A percentile compares a stretch with the other conserved stretches of the same genome.
phyloP scores from a whole-genome alignment of 768 basidiomycete species.

The Clitopilus passeckerianus region DNA sequence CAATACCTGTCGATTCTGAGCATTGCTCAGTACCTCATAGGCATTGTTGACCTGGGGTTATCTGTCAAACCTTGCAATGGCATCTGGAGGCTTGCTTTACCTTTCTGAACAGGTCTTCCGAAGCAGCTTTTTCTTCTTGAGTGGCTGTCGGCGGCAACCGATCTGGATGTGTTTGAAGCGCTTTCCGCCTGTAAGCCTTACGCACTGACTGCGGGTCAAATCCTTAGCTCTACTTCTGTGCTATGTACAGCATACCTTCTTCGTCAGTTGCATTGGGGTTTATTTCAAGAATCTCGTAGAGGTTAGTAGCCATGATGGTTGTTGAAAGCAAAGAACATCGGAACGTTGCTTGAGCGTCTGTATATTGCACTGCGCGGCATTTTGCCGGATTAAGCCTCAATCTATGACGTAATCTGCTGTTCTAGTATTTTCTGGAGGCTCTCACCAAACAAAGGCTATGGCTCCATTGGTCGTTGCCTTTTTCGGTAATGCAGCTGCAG shows the following conservation, averaged over 20 bases:
- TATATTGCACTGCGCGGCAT: not conserved
- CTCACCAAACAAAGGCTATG: conserved; percentile 17
- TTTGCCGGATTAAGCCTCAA: not conserved
- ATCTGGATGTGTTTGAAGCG: conserved; percentile 74
- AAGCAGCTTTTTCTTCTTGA: conserved; percentile 47
- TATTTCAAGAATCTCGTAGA: conserved; percentile 64
- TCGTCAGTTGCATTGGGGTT: conserved; percentile 50
- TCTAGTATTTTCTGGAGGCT: conserved; percentile 23
- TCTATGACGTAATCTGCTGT: not conserved
- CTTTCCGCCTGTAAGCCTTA: conserved; percentile 72
- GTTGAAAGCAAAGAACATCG: not conserved
- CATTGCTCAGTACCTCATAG: conserved; percentile 68
- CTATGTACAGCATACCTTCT: conserved; percentile 45
- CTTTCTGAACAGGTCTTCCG: conserved; percentile 53
- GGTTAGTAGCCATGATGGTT: conserved; percentile 42
- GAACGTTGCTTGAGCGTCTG: not conserved
- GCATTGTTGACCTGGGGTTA: conserved; percentile 61
- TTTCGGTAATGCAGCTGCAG: conserved; percentile 51
- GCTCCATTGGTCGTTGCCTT: conserved; percentile 1
- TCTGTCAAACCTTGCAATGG: too few relatives aligned
- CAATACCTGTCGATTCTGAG: conserved; percentile 47
- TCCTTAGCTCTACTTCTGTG: not conserved
- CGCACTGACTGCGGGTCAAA: conserved; percentile 43
- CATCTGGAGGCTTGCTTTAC: conserved; percentile 12
- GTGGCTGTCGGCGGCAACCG: conserved; percentile 55